Percentiles rank a stretch among this genome's conserved stretches.
Evolutionary conservation across 1,139 yeast genomes (phyloP).

Genomic region (Kodamaea anthophila): DNA sequence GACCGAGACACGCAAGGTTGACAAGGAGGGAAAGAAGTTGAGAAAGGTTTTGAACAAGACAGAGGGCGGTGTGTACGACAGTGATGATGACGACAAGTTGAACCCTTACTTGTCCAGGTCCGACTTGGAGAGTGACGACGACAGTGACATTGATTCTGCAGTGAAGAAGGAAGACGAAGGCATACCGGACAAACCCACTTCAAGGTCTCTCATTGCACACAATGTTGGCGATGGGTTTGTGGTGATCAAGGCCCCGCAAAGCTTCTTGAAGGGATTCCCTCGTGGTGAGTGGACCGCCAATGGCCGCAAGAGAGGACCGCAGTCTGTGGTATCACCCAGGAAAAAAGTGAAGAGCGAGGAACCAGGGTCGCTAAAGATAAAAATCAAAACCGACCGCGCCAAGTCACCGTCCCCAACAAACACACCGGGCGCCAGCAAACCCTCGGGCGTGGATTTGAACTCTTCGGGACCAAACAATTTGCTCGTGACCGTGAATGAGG

Average conservation of each 20-base stretch:
- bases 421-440: slow-evolving; percentile 4
- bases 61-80: slow-evolving; percentile 87
- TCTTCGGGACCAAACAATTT: slow-evolving; percentile 38
- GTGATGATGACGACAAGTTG: slow-evolving; percentile 64
- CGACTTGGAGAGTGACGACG: slow-evolving; percentile 56
- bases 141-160: slow-evolving; percentile 26
- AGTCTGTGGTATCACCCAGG: slow-evolving; percentile 20
- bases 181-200: slow-evolving; percentile 17
- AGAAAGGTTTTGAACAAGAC: slow-evolving; percentile 79
- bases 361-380: slow-evolving; percentile 10
- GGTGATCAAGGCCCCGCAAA: slow-evolving; percentile 57
- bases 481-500: slow-evolving; percentile 64
- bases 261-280: slow-evolving; percentile 62
- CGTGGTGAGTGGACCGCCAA: slow-evolving; percentile 80
- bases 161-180: slow-evolving; percentile 42
- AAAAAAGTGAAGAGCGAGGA: slow-evolving; percentile 38
- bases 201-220: slow-evolving; percentile 35
- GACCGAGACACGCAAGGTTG: slow-evolving; percentile 65
- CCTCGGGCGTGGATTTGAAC: slow-evolving; percentile 21
- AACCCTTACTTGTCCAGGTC: slow-evolving; percentile 80
- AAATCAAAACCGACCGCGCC: slow-evolving; percentile 11
- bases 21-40: slow-evolving; percentile 84
- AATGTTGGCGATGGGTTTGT: slow-evolving; percentile 60
- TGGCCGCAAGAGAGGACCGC: slow-evolving; percentile 36
- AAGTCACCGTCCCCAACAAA: slow-evolving; percentile 11